Conservation (phyloP, 176 grass and related monocot species). For the Secale cereale region DNA sequence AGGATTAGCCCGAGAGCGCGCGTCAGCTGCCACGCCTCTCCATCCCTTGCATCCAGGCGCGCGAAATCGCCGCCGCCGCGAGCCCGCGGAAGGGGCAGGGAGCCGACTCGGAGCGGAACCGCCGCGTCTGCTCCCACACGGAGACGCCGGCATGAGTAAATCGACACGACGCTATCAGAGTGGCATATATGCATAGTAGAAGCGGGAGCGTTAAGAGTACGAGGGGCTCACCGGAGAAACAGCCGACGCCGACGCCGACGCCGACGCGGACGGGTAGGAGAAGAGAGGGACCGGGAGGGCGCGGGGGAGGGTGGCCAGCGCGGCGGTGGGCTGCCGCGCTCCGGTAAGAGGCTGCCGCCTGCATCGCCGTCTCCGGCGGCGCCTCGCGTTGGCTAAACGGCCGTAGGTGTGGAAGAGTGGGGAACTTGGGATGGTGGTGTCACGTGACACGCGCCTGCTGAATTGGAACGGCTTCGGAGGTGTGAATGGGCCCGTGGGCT, state of each 20-base stretch:
- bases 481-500: neutral
- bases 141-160: neutral
- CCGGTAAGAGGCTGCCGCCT: neutral
- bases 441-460: constrained; percentile 12
- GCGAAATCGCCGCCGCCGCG: neutral
- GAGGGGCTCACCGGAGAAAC: constrained; percentile 14
- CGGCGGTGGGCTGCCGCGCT: neutral
- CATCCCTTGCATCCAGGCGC: neutral
- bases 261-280: neutral
- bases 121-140: neutral
- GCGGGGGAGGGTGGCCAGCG: neutral
- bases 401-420: neutral
- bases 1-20: neutral
- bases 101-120: neutral
- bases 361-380: constrained; percentile 14
- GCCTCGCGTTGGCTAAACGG: neutral
- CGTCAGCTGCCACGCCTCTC: neutral
- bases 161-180: neutral
- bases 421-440: neutral
- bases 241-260: neutral
- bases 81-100: neutral
- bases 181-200: neutral
- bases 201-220: neutral
- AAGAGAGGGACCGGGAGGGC: neutral
- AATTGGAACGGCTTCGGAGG: neutral